Evolutionary conservation across 129 eudicot species (phyloP), one percentile per base, ranked within the genome.

Genomic region (Helichrysum umbraculigerum): DNA sequence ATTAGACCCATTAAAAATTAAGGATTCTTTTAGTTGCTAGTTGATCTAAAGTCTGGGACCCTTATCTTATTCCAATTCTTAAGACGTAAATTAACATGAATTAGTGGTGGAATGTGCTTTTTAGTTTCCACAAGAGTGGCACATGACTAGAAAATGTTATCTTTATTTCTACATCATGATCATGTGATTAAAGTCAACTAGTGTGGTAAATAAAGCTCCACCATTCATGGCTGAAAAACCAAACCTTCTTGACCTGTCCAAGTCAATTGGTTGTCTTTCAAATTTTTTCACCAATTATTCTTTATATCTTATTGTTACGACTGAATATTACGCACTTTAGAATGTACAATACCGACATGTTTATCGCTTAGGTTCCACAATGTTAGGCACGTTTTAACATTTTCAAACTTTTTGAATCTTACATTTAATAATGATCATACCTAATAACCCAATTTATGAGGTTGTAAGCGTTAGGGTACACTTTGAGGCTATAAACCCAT

Each of bases 141-240:
- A 76, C 80, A 76, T 76, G 80, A 65, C 29, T 52, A 76, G 73
- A 76, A 76, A 32, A 76, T 33, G 54, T 76, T 34, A 76, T 66
- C 73, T 76, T 51, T 21, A 20, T 75, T 75, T 47, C 12, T 34
- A 66, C 15, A 76, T 76, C 74, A 76, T 76, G 74, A 76, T 66
- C 66, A 34, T 76, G 67, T 52, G 66, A 32, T 65, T 51, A n/a
- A 67, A 34, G 74, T 76, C 80, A 52, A 66, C 73, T 54, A 54
- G 21, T 62, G 79, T 42, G 61, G 39, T 8, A 10, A 62, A 75
- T 2, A 75, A 62, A 60, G 71, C 30, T 62, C 79, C 79, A 44
- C 71, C 71, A 63, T 44, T 22, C 60, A 63, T 44, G 71, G 71
- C 59, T 63, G 60, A 29, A 12, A 75, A 62, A 35, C 25, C 68